These are phyloP conservation scores for Aspergillus sp. DNA, from an alignment of 2,329 filamentous ascomycete species.

Conservation along the genomic window DNA sequence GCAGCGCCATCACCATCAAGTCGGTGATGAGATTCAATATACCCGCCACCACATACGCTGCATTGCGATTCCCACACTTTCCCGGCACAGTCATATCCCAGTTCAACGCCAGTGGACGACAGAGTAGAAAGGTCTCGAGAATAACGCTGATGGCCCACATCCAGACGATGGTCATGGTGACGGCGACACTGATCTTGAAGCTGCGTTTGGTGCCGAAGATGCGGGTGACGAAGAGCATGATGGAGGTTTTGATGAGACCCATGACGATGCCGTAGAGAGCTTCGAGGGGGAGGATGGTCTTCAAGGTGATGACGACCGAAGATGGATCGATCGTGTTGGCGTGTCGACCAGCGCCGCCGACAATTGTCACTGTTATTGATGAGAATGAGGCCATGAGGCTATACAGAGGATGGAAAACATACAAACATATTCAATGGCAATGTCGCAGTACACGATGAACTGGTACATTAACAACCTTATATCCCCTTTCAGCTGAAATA, in stretches of 20 bases:
- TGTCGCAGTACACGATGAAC: no score
- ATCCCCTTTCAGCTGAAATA: no score
- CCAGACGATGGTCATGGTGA: conserved; percentile 11
- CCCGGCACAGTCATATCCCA: conserved; percentile 12
- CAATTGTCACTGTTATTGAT: no score
- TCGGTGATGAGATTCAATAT: conserved; percentile 18
- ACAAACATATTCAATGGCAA: no score
- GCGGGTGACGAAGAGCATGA: conserved; percentile 20
- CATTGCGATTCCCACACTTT: conserved; percentile 11
- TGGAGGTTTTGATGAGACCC: conserved; percentile 17
- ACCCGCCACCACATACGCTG: conserved; percentile 9
- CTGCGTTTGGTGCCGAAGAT: conserved; percentile 19
- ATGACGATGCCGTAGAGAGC: conserved; percentile 18
- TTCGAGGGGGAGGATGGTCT: conserved; percentile 13
- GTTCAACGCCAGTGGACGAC: conserved; percentile 13
- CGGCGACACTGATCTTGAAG: conserved; percentile 19
- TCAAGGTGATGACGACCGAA: no score
- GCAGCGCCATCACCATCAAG: conserved; percentile 16
- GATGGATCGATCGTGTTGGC: no score
- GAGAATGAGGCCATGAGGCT: no score
- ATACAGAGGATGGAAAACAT: no score
- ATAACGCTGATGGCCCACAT: conserved; percentile 20
- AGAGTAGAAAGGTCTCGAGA: conserved; percentile 19
- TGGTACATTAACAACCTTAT: no score
- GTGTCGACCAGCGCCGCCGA: no score